Percentiles rank a stretch among this genome's conserved stretches.
These are phyloP conservation scores for Hypoxylon rickii DNA, from an alignment of 495 filamentous ascomycete genomes.

Conservation along the genomic window DNA sequence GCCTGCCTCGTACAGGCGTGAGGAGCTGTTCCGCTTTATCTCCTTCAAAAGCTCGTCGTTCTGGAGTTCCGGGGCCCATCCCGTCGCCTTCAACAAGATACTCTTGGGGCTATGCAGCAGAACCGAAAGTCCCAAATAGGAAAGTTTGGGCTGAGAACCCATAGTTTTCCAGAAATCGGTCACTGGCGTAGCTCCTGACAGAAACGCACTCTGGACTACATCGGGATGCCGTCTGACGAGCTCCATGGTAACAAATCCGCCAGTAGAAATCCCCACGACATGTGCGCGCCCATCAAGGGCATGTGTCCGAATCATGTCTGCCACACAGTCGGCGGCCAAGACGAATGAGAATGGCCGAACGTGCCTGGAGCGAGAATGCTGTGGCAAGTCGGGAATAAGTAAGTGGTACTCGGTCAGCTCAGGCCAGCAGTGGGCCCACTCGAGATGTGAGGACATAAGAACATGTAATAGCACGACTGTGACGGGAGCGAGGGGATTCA, in stretches of 20 bases:
- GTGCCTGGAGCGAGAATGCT: conserved; percentile 37
- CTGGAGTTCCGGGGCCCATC: conserved; percentile 22
- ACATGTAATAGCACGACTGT: conserved; percentile 44
- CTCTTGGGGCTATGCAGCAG: conserved; percentile 24
- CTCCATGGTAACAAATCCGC: conserved; percentile 35
- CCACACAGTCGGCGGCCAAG: conserved; percentile 32
- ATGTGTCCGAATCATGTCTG: conserved; percentile 36
- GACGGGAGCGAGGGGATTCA: conserved; percentile 25
- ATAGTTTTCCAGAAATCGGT: conserved; percentile 26
- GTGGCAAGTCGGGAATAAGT: conserved; percentile 39
- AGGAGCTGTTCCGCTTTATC: conserved; percentile 31
- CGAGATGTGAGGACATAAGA: conserved; percentile 40
- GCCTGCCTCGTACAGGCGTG: conserved; percentile 12
- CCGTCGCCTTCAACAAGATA: conserved; percentile 17
- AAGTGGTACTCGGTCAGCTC: conserved; percentile 41
- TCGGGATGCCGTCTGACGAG: conserved; percentile 36
- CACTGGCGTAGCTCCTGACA: conserved; percentile 36
- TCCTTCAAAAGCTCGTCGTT: conserved; percentile 34
- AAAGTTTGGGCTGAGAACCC: conserved; percentile 21
- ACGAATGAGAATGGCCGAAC: conserved; percentile 30
- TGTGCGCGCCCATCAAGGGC: conserved; percentile 38
- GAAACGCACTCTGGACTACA: conserved; percentile 30
- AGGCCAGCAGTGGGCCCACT: conserved; percentile 38
- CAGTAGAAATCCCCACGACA: conserved; percentile 41
- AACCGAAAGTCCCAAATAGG: conserved; percentile 19